A percentile compares a stretch with the other conserved stretches of the same genome.
Evolutionary conservation across 1,139 yeast genomes (phyloP).

Genomic region (Protomyces pachydermus): DNA sequence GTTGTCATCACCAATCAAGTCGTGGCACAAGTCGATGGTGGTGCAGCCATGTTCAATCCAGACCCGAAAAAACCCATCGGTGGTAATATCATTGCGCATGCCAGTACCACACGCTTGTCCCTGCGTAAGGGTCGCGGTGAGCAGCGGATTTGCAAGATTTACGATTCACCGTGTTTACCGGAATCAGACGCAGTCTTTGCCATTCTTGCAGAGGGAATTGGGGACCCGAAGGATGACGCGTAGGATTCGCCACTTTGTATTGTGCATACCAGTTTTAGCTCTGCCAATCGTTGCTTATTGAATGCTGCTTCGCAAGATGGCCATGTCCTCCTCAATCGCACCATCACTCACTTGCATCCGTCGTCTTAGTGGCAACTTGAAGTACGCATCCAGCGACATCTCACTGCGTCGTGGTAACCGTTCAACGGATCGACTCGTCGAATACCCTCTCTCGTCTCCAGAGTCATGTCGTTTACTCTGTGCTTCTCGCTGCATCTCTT

Average conservation of each 20-base stretch:
- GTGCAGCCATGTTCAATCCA: slow-evolving; percentile 72
- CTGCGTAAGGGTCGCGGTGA: slow-evolving; percentile 88
- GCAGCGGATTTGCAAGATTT: slow-evolving; percentile 86
- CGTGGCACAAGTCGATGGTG: slow-evolving; percentile 94
- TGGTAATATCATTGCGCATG: slow-evolving; percentile 95
- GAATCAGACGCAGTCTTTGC: slow-evolving; percentile 95
- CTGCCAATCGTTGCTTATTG: background rate
- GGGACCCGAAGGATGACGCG: slow-evolving; percentile 62
- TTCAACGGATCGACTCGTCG: background rate
- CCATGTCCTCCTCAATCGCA: background rate
- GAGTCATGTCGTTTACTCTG: background rate
- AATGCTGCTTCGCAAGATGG: background rate
- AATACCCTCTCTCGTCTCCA: background rate
- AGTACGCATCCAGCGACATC: background rate
- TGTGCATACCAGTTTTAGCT: background rate
- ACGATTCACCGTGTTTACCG: slow-evolving; percentile 92
- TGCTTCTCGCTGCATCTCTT: background rate
- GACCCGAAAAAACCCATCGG: slow-evolving; percentile 99
- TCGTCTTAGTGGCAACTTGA: background rate
- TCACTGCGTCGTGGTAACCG: background rate
- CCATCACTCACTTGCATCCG: background rate
- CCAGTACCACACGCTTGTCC: slow-evolving; percentile 86
- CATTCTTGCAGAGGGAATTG: slow-evolving; percentile 92
- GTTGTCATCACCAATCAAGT: slow-evolving; percentile 98
- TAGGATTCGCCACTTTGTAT: background rate